Base-by-base conservation (phyloP, 148 eudicot genomes). In the Chenopodium suecicum region DNA sequence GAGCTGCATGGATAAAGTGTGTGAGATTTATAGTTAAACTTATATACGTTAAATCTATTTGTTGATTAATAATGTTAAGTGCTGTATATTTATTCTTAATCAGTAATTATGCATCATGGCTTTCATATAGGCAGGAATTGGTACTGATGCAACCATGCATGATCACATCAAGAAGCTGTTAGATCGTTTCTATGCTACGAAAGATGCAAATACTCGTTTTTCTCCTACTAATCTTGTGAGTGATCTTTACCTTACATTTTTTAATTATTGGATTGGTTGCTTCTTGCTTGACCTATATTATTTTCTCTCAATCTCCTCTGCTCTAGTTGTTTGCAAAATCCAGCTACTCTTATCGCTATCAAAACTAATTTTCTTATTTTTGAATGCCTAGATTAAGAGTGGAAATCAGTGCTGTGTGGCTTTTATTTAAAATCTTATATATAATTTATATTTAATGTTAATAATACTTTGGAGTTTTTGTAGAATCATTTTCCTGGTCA, bases 131-230 rank as follows among this genome's bases (percentile, higher is more conserved):
- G 94, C 97, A 37, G 97, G 94, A 58, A 96, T 96, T 56, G 99
- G 99, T 47, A 96, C 99, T 80, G 99, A 96, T 89, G 99, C 99
- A 41, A 96, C 99, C 67, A 96, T 96, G 99, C 99, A 96, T 85
- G 99, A 96, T 85, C 99, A 96, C 85, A 96, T 96, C 78, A 94
- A 96, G 80, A 96, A 96, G 86, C 91, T 96, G 79, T 88, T 94
- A 74, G 99, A 96, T 89, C 97, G 99, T 70, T 91, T 85, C 87
- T 96, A 96, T 92, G 99, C 98, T 80, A 94, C 93, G 20, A 96
- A 96, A 89, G 98, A 94, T 79, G 76, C 91, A 54, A 90, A 87
- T 82, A 89, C 89, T 81, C 98, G 92, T 78, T 96, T 96, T 88
- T 82, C 94, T 46, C 99, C 99, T 3, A 96, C 99, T 78, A 91